Conservation (phyloP, 192 early-diverging fungal genomes). For the Coemansia umbellata region DNA sequence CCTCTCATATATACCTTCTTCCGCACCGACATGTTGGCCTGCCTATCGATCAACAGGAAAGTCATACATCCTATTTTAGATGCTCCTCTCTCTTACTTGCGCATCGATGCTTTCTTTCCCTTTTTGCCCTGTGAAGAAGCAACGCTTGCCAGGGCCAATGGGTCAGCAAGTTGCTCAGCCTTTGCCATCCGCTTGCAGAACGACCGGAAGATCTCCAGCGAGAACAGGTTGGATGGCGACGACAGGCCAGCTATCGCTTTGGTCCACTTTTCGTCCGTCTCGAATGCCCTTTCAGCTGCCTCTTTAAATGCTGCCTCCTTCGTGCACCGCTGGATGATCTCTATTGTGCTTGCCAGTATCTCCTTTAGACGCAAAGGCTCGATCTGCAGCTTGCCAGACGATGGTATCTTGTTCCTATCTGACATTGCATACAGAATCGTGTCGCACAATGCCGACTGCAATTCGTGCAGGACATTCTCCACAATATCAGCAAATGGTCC, state of each 20-base stretch:
- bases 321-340: conserved; percentile 9
- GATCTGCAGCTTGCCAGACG: conserved; percentile 9
- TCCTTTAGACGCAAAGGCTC: conserved; percentile 32
- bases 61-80: no score
- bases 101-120: no score
- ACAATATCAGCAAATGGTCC: background rate
- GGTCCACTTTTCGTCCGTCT: conserved; percentile 15
- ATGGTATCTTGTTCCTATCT: conserved; percentile 11
- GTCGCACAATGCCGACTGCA: conserved; percentile 20
- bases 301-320: conserved; percentile 4
- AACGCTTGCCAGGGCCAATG: background rate
- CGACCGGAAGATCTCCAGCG: conserved; percentile 14
- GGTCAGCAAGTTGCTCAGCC: background rate
- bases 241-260: conserved; percentile 12
- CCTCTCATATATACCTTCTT: no score
- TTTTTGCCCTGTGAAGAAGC: background rate
- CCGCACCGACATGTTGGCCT: no score
- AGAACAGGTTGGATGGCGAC: conserved; percentile 7
- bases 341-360: conserved; percentile 18
- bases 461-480: background rate
- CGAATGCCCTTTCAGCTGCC: conserved; percentile 5
- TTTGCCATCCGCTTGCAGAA: background rate
- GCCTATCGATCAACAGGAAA: no score
- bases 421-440: conserved; percentile 21
- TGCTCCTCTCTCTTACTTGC: no score